Evolutionary conservation across 352 stramenopile species (phyloP).

Genomic region (Phytopythium aichiense): DNA sequence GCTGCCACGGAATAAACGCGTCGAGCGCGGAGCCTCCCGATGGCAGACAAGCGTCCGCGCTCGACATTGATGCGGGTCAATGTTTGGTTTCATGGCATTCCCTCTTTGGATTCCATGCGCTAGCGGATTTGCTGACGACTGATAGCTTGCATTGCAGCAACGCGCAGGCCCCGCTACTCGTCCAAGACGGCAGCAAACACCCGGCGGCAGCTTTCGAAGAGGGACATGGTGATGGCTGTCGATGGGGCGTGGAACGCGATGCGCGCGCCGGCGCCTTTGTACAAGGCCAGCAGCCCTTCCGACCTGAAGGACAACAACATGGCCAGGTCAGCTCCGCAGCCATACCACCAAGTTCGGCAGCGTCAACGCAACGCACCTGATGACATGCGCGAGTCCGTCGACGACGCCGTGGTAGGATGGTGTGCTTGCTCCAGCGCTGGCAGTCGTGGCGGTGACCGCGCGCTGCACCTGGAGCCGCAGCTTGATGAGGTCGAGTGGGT

Average conservation of each 20-base stretch:
- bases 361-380: constrained; percentile 30
- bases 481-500: constrained; percentile 96
- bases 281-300: constrained; percentile 90
- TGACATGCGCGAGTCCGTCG: constrained; percentile 86
- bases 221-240: constrained; percentile 96
- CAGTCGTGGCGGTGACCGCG: constrained; percentile 24
- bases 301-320: constrained; percentile 30
- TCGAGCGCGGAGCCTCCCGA: neutral
- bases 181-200: constrained; percentile 50
- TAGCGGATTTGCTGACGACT: neutral
- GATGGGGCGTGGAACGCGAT: constrained; percentile 95
- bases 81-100: neutral
- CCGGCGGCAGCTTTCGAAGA: constrained; percentile 90
- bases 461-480: constrained; percentile 91
- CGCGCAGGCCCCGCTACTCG: constrained; percentile 5
- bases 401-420: constrained; percentile 61
- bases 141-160: neutral
- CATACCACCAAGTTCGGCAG: neutral
- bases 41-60: neutral
- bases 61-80: neutral
- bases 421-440: constrained; percentile 12
- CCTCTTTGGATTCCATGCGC: neutral
- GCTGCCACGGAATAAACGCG: neutral
- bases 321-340: constrained; percentile 1
- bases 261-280: constrained; percentile 92